Percentiles rank a stretch among this genome's conserved stretches.
phyloP scores from a whole-genome alignment of 345 rosid genomes.

The Angophora floribunda region DNA sequence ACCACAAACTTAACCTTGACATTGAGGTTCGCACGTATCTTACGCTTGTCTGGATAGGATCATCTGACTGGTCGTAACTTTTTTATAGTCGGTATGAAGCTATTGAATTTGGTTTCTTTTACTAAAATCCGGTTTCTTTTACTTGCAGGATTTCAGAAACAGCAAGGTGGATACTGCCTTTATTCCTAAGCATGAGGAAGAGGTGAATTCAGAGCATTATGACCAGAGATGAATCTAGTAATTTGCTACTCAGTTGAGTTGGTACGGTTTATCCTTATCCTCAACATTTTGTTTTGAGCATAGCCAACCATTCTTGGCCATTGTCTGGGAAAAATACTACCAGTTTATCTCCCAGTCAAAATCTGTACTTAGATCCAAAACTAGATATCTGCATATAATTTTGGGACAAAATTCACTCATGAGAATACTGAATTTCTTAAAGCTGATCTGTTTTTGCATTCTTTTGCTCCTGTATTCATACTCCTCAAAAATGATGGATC shows the following conservation, averaged over 20 bases:
- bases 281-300: not conserved
- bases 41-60: not conserved
- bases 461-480: not conserved
- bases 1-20: constrained; percentile 96
- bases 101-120: not conserved
- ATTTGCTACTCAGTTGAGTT: not conserved
- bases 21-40: constrained; percentile 47
- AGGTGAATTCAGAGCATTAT: constrained; percentile 26
- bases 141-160: constrained; percentile 71
- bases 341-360: not conserved
- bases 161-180: constrained; percentile 99
- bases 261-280: not conserved
- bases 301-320: not conserved
- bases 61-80: not conserved
- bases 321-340: not conserved
- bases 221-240: not conserved
- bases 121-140: no score
- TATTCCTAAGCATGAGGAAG: constrained; percentile 90
- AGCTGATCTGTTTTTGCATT: no score
- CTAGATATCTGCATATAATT: not conserved
- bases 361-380: not conserved
- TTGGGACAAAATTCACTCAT: not conserved
- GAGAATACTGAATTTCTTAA: not conserved
- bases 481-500: constrained; percentile 31
- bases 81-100: not conserved